Evolutionary conservation across 2,329 filamentous ascomycete genomes (phyloP), one percentile per base, ranked within the genome.

Genomic region (Teratosphaeria gauchensis): DNA sequence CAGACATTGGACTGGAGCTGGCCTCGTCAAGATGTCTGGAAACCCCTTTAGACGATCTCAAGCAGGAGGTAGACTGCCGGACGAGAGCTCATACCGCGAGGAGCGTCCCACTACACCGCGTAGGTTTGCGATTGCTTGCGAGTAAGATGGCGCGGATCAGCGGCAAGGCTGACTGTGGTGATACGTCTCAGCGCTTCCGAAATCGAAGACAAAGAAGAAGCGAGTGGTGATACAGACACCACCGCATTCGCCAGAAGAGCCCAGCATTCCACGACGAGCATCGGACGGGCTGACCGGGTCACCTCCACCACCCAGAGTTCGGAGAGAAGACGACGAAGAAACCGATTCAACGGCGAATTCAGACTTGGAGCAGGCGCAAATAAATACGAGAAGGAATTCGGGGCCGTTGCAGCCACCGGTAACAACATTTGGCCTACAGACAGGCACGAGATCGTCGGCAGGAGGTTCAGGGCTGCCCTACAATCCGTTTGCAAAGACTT

Each of bases 401-500:
- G 68, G 61, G 11, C 51, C 59, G 12, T 53, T 64, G 28, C 59
- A 58, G 31, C 54, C 59, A 6, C 55, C 58, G 9, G 57, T 62
- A 19, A 48, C 46, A 30, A 46, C 28, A 24, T 56, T 56, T 28
- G 58, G 54, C 14, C 38, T 52, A 42, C 58, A 59, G 51, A 30
- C 53, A 33, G 56, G 55, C 14, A 38, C 53, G 16, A 28, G 61
- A 59, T 63, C 69, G 38, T 5, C 42, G 42, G 42, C 42, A 48
- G 42, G 16, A 19, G 19, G 42, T 19, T 48, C 42, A 48, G 19
- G 19, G n/a, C 42, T 48, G 19, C 71, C 70, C 32, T 66, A 68
- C 57, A 73, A 73, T 51, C 71, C 71, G 11, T 73, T 73, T 56
- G 67, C 70, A 19, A 63, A 61, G 57, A 71, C 70, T 8, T 56